These are phyloP conservation scores for Ophiocordyceps camponoti-saundersi DNA, from an alignment of 2,329 filamentous ascomycete species.

Conservation along the genomic window DNA sequence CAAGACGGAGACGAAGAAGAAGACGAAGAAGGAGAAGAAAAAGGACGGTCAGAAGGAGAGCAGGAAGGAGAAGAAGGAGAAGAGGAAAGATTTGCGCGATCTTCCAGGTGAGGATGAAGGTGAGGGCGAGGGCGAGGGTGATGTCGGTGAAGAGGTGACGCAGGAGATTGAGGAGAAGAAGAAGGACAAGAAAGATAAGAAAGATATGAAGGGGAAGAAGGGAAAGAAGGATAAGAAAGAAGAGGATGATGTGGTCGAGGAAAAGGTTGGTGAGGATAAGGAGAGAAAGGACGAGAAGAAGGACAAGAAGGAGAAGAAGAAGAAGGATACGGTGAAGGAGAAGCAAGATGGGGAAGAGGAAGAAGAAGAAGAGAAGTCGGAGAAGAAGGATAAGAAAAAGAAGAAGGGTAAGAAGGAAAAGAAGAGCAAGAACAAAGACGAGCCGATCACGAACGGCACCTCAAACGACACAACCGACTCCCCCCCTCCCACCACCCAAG, in stretches of 20 bases:
- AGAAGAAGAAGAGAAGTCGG: constrained; percentile 20
- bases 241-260: constrained; percentile 9
- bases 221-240: constrained; percentile 19
- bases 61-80: constrained; percentile 23
- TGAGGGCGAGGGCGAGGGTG: constrained; percentile 1
- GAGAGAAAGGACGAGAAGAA: constrained; percentile 18
- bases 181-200: neutral
- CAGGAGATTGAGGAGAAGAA: constrained; percentile 3
- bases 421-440: constrained; percentile 9
- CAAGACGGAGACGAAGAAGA: constrained; percentile 13
- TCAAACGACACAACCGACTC: constrained; percentile 2
- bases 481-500: constrained; percentile 6
- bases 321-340: constrained; percentile 9
- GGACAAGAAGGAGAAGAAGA: constrained; percentile 8
- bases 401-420: constrained; percentile 8
- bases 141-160: neutral
- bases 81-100: constrained; percentile 19
- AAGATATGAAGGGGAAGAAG: constrained; percentile 4
- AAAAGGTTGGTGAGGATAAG: constrained; percentile 12
- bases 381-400: constrained; percentile 7
- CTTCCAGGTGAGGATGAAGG: constrained; percentile 17
- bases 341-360: constrained; percentile 16
- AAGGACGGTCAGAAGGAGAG: constrained; percentile 18
- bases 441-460: constrained; percentile 6
- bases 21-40: constrained; percentile 16